phyloP scores from a whole-genome alignment of 2,329 filamentous ascomycete genomes.

The Cadophora sp. region DNA sequence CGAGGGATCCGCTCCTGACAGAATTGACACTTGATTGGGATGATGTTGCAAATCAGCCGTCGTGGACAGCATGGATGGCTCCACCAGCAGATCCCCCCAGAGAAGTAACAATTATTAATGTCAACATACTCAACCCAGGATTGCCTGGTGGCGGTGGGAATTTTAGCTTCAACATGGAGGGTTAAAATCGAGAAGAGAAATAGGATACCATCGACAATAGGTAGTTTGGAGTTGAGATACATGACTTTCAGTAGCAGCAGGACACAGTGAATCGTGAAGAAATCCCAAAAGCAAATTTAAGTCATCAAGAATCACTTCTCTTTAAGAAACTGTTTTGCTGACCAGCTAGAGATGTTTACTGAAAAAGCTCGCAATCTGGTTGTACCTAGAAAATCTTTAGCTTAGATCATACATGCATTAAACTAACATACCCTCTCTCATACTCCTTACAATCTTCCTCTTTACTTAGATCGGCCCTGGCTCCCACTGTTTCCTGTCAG shows the following conservation, averaged over 20 bases:
- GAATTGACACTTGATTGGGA: constrained; percentile 18
- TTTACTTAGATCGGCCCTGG: constrained; percentile 54
- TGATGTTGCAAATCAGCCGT: not conserved
- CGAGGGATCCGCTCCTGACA: not conserved
- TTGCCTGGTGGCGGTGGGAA: not conserved
- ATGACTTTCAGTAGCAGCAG: no score
- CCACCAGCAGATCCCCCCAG: not conserved
- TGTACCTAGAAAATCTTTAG: constrained; percentile 29
- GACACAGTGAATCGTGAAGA: no score
- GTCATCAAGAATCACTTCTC: no score
- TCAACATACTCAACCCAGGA: not conserved
- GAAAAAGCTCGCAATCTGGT: constrained; percentile 35
- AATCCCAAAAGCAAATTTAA: no score
- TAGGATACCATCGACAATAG: not conserved
- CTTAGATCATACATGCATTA: not conserved
- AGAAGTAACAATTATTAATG: not conserved
- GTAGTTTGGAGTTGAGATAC: no score
- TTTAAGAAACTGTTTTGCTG: no score
- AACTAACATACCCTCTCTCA: constrained; percentile 52
- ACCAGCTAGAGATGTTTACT: constrained; percentile 30
- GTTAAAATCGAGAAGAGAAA: not conserved
- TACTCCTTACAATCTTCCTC: constrained; percentile 55
- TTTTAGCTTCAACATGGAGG: not conserved
- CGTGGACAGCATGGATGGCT: constrained; percentile 14
- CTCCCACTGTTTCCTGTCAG: constrained; percentile 60